Conservation (phyloP, 2,329 filamentous ascomycete genomes). For the Aspergillus pseudonomiae region DNA sequence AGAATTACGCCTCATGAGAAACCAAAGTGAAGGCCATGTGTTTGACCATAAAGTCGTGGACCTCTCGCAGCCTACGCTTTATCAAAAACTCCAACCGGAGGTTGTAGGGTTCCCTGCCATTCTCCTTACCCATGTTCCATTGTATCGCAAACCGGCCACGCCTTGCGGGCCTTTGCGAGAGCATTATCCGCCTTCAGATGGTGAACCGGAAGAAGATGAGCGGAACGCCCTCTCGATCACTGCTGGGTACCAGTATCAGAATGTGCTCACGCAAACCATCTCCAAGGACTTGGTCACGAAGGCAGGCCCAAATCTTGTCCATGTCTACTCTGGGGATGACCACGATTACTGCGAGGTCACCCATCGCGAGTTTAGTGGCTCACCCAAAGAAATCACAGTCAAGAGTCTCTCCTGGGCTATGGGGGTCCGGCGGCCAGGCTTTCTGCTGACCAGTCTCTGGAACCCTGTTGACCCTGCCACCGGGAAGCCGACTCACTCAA, state of each 20-base stretch:
- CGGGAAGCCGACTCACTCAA: conserved; percentile 33
- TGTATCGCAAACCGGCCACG: conserved; percentile 79
- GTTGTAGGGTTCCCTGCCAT: conserved; percentile 77
- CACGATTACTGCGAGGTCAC: conserved; percentile 95
- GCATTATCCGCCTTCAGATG: conserved; percentile 72
- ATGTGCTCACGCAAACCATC: conserved; percentile 78
- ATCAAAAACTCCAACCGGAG: conserved; percentile 24
- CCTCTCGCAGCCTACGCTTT: conserved; percentile 48
- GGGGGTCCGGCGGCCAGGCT: conserved; percentile 86
- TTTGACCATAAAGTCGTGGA: conserved; percentile 65
- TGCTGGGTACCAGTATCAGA: conserved; percentile 93
- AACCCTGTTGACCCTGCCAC: conserved; percentile 73
- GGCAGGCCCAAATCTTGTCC: conserved; percentile 73
- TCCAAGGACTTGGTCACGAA: conserved; percentile 75
- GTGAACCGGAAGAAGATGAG: conserved; percentile 61
- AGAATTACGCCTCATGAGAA: conserved; percentile 68
- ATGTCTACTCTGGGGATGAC: conserved; percentile 94
- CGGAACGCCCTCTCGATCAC: conserved; percentile 77
- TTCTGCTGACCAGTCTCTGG: conserved; percentile 86
- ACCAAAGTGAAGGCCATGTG: conserved; percentile 58
- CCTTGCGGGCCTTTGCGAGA: conserved; percentile 88
- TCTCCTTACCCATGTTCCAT: conserved; percentile 85
- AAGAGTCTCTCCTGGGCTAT: conserved; percentile 96
- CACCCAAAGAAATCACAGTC: conserved; percentile 81
- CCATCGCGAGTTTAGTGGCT: conserved; percentile 69